These are phyloP conservation scores for Phascolomyces articulosus DNA, from an alignment of 371 early-diverging fungal species.

Conservation along the genomic window DNA sequence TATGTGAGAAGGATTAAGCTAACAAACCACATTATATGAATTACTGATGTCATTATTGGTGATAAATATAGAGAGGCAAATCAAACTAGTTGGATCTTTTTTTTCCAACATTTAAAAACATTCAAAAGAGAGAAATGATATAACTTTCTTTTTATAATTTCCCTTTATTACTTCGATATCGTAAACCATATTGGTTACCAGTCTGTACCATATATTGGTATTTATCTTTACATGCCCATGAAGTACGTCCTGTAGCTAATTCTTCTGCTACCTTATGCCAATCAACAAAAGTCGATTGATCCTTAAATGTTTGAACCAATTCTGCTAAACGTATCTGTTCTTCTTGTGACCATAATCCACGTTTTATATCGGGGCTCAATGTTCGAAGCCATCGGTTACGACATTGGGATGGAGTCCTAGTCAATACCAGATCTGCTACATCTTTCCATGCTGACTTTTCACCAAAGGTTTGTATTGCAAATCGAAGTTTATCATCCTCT, in stretches of 20 bases:
- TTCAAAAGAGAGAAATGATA: no score
- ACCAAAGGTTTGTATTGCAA: slow-evolving; percentile 24
- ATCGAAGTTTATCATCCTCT: slow-evolving; percentile 28
- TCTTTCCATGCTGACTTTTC: slow-evolving; percentile 23
- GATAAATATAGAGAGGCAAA: no score
- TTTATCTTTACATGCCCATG: slow-evolving; percentile 23
- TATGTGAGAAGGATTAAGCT: no score
- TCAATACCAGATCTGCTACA: slow-evolving; percentile 29
- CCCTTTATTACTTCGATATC: not conserved
- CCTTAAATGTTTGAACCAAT: slow-evolving; percentile 26
- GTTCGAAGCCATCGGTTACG: slow-evolving; percentile 21
- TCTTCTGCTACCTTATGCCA: slow-evolving; percentile 33
- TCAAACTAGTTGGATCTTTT: no score
- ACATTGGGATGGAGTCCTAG: slow-evolving; percentile 30
- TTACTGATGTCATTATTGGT: no score
- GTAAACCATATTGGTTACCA: slow-evolving; percentile 8
- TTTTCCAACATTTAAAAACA: no score
- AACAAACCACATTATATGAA: no score
- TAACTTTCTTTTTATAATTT: no score
- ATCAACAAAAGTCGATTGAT: not conserved
- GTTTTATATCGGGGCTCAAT: slow-evolving; percentile 13
- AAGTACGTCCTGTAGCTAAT: slow-evolving; percentile 30
- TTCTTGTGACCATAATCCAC: slow-evolving; percentile 32
- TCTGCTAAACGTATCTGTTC: slow-evolving; percentile 39
- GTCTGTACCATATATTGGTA: slow-evolving; percentile 19